phyloP scores from a whole-genome alignment of 805 yeast species.

The Candida glaebosa region DNA sequence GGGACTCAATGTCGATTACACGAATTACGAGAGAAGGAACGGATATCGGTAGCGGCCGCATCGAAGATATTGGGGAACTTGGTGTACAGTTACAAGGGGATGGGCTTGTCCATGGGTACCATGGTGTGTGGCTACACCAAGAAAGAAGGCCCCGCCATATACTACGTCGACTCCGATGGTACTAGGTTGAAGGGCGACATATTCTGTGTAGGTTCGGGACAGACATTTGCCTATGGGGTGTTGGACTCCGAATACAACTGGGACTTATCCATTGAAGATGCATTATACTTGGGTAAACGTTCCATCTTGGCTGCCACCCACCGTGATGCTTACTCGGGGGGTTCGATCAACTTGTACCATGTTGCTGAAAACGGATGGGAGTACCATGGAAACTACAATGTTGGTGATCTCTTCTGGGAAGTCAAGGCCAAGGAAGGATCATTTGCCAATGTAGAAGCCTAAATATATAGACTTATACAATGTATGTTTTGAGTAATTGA shows the following conservation, averaged over 20 bases:
- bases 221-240: conserved; percentile 98
- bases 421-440: conserved; percentile 84
- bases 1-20: conserved; percentile 95
- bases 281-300: conserved; percentile 89
- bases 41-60: conserved; percentile 96
- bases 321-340: conserved; percentile 98
- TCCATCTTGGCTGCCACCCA: conserved; percentile 97
- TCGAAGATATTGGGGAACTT: conserved; percentile 88
- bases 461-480: conserved; percentile 8
- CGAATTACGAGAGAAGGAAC: conserved; percentile 89
- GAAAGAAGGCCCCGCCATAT: conserved; percentile 92
- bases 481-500: conserved; percentile 7
- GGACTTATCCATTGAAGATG: conserved; percentile 92
- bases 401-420: conserved; percentile 88
- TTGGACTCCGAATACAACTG: conserved; percentile 87
- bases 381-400: conserved; percentile 93
- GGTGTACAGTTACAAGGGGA: conserved; percentile 92
- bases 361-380: conserved; percentile 93
- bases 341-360: conserved; percentile 89
- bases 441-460: conserved; percentile 72
- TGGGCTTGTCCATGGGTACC: conserved; percentile 99
- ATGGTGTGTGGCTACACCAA: conserved; percentile 97
- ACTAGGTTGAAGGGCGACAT: conserved; percentile 91
- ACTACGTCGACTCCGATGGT: conserved; percentile 96
- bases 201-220: conserved; percentile 98